These are phyloP conservation scores for Albizia julibrissin DNA, from an alignment of 306 rosid genomes.

Conservation along the genomic window DNA sequence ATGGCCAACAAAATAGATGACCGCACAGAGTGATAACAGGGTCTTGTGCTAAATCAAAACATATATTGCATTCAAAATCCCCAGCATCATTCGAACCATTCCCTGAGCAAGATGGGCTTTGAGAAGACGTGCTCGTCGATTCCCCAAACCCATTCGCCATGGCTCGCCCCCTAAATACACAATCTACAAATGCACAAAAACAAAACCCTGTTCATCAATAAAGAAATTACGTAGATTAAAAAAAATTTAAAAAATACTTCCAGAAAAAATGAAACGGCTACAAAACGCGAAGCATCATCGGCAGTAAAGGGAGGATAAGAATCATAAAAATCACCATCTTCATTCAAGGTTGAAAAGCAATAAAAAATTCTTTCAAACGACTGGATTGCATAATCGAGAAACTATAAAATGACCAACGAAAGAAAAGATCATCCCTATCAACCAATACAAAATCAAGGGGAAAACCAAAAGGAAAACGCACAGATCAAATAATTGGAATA, in stretches of 20 bases:
- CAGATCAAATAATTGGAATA: conserved; percentile 11
- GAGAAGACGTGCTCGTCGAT: conserved; percentile 54
- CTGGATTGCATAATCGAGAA: not conserved
- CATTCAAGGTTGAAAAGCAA: not conserved
- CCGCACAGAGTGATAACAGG: conserved; percentile 92
- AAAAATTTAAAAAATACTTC: not conserved
- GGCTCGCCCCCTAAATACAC: conserved; percentile 21
- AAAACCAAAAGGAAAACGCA: not conserved
- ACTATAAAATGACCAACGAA: not conserved
- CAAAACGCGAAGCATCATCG: not conserved
- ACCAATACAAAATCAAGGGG: not conserved
- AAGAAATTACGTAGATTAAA: not conserved
- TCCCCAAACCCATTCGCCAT: conserved; percentile 76
- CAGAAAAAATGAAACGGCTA: conserved; percentile 25
- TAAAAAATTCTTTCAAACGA: not conserved
- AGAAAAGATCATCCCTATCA: not conserved
- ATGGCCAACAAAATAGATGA: conserved; percentile 94
- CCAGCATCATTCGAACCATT: conserved; percentile 61
- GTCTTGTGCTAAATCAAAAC: conserved; percentile 90
- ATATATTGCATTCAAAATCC: conserved; percentile 93
- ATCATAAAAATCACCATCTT: not conserved
- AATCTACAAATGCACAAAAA: conserved; percentile 5
- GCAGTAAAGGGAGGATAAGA: not conserved
- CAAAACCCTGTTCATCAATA: not conserved
- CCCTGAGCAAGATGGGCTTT: conserved; percentile 55